Base-by-base conservation (phyloP, 1,284 basidiomycete genomes). In the Lignosus rhinocerotis region DNA sequence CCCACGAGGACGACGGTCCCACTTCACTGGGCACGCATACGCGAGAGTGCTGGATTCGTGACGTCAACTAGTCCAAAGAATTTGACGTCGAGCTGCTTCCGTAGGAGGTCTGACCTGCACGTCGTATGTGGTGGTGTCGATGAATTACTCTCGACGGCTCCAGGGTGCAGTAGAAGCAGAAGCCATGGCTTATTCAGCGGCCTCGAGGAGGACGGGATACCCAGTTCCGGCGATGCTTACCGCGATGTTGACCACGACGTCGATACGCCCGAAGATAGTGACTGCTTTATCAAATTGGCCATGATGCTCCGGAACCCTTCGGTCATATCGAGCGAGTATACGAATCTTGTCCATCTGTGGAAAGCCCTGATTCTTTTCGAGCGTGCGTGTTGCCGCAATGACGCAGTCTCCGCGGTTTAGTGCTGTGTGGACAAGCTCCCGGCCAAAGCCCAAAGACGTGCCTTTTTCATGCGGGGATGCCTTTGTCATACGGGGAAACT, bases 211-310 rank as follows among this genome's bases (percentile, higher is more conserved):
- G 2, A 60, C 64, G 44, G 64, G 63, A 44, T 61, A 59, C 3
- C 67, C 72, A 31, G 64, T 66, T 12, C 82, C 84, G 5, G 84
- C 83, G 68, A 84, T 85, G 61, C 80, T 82, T 44, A 86, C 78
- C 6, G 84, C 83, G 68, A 84, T 85, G 61, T 81, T 82, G 46
- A 86, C 78, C 6, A 85, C 69, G 3, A 84, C 79, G 65, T 86
- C 83, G 52, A 86, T 76, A 5, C 79, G 70, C 1, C 80, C 78
- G 67, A 80, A 86, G 21, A 71, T 64, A 0, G 53, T 49, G 1
- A 78, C 69, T 0, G 80, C 79, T 11, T 72, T 65, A 21, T 79
- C 76, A 17, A 83, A 59, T 36, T 64, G 62, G 66, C 45, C 52
- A 67, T 65, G 39, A 78, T 60, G 31, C 59, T 65, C 17, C 62